phyloP scores from a whole-genome alignment of 1,284 basidiomycete genomes.

The Xanthoconium separans region DNA sequence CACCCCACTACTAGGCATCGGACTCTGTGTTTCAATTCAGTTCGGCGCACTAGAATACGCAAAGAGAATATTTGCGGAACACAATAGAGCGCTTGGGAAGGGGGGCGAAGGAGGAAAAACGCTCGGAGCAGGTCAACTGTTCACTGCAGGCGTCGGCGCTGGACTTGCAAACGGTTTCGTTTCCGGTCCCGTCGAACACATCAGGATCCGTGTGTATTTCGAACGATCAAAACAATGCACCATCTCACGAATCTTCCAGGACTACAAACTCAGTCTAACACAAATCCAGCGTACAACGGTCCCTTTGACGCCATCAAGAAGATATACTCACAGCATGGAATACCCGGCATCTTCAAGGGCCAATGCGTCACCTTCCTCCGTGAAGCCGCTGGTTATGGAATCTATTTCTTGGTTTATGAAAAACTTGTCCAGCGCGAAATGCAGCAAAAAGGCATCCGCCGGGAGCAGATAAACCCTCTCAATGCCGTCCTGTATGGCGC shows the following conservation, averaged over 20 bases:
- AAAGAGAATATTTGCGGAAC: constrained; percentile 78
- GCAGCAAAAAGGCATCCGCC: constrained; percentile 60
- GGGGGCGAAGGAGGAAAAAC: constrained; percentile 61
- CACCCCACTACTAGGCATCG: constrained; percentile 92
- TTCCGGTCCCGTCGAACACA: constrained; percentile 95
- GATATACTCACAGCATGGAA: constrained; percentile 73
- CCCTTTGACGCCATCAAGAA: constrained; percentile 85
- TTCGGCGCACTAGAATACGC: constrained; percentile 90
- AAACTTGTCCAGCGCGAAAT: constrained; percentile 87
- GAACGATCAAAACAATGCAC: background rate
- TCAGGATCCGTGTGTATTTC: constrained; percentile 84
- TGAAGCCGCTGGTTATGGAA: constrained; percentile 83
- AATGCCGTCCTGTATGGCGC: constrained; percentile 86
- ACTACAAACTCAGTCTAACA: constrained; percentile 83
- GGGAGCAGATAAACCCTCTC: constrained; percentile 75
- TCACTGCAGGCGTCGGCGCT: constrained; percentile 78
- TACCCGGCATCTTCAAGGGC: constrained; percentile 88
- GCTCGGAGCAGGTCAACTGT: constrained; percentile 67
- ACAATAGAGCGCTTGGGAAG: constrained; percentile 52
- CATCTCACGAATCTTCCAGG: constrained; percentile 45
- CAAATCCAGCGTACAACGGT: constrained; percentile 73
- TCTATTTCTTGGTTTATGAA: constrained; percentile 94
- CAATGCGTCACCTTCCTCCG: constrained; percentile 88
- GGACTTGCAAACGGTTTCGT: constrained; percentile 91
- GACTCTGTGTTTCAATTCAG: constrained; percentile 94